Evolutionary conservation across 2,329 filamentous ascomycete species (phyloP), one percentile per base, ranked within the genome.

Genomic region (Ilyonectria destructans): DNA sequence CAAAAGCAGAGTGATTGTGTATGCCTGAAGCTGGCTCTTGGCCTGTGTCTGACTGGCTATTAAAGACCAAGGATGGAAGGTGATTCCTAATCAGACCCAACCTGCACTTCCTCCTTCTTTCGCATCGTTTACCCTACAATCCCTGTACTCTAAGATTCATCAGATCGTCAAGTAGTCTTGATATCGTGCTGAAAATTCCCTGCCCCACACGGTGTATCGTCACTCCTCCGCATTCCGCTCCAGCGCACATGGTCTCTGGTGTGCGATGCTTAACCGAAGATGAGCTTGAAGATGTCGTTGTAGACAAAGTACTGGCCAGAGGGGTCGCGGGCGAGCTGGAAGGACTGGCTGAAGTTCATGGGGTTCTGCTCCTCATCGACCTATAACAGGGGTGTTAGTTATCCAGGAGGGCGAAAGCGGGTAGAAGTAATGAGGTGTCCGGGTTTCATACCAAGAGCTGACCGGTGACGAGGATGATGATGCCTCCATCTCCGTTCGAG

Each of bases 281-380:
- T 89, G 70, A 98, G 89, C 84, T 93, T 93, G 91, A 98, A 98
- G 81, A 98, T 85, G 82, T 98, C 96, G 87, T 98, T 98, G 86
- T 91, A 92, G 80, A 98, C 93, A 82, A 90, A 98, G 86, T 92
- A 97, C 83, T 87, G 90, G 75, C 90, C 92, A 31, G 83, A 82
- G 58, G 83, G 83, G 62, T 94, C 92, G 69, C 90, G 91, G 73
- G 90, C 83, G 70, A 98, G 91, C 83, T 97, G 93, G 89, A 98
- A 98, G 64, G 89, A 85, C 85, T 98, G 95, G 64, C 91, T 91
- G 85, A 95, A 99, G 88, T 90, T 95, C 92, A 98, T 96, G 51
- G 94, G 93, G 78, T 90, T 90, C 81, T 93, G 87, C 83, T 95
- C 91, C 75, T 95, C 95, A 72, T 97, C 94, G 76, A 97, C 91